Evolutionary conservation across 495 filamentous ascomycete species (phyloP).

Genomic region (Aspergillus egyptiacus): DNA sequence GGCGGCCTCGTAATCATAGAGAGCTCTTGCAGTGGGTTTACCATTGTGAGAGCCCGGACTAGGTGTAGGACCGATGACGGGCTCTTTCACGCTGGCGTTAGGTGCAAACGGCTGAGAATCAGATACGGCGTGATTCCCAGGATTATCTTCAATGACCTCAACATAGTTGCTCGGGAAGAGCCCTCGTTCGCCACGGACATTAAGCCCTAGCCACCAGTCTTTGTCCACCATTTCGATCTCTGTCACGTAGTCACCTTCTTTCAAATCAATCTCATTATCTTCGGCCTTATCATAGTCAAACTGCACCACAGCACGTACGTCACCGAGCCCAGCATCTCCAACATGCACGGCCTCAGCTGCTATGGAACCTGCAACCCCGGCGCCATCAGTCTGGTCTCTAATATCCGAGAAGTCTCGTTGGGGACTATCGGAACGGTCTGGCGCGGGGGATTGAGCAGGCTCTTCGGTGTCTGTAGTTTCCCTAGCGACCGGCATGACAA

Average conservation of each 20-base stretch:
- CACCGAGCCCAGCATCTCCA: conserved; percentile 31
- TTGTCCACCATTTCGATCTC: conserved; percentile 95
- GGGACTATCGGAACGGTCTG: conserved; percentile 53
- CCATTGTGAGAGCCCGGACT: conserved; percentile 16
- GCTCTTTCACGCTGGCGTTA: conserved; percentile 23
- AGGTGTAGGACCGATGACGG: conserved; percentile 3
- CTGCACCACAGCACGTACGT: conserved; percentile 69
- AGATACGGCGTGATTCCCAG: conserved; percentile 18
- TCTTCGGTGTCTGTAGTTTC: conserved; percentile 47
- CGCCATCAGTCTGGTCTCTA: conserved; percentile 57
- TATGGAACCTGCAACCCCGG: conserved; percentile 57
- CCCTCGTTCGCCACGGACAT: conserved; percentile 70
- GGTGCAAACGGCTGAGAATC: conserved; percentile 22
- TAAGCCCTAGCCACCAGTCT: conserved; percentile 97
- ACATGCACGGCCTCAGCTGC: conserved; percentile 50
- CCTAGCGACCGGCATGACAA: conserved; percentile 81
- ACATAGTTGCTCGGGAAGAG: conserved; percentile 98
- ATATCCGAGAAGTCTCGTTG: conserved; percentile 56
- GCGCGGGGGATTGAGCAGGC: conserved; percentile 41
- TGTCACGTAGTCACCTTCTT: conserved; percentile 87
- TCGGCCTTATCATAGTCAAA: conserved; percentile 98
- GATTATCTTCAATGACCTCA: conserved; percentile 64
- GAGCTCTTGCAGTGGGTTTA: conserved; percentile 67
- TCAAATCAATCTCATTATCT: conserved; percentile 88
- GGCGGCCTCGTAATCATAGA: conserved; percentile 95